Base-by-base conservation (phyloP, 345 rosid genomes). In the Hibiscus trionum region DNA sequence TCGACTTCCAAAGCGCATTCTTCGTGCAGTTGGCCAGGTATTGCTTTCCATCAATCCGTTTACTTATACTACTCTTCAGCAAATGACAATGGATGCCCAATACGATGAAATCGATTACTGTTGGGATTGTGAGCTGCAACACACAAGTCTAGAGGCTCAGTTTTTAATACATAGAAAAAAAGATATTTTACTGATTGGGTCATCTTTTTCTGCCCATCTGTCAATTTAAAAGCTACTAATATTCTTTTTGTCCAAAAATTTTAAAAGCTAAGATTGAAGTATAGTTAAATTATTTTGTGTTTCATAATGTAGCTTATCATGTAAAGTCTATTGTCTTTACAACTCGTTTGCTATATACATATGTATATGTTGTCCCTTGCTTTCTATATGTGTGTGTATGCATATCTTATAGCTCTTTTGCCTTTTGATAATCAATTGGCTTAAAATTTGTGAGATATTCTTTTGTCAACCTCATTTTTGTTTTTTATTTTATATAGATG, bases 11-110 rank as follows among this genome's bases (percentile, higher is more conserved):
- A 90, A 89, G 83, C 84, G 85, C 80, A 79, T 90, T 82, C 85
- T 92, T 70, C 88, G 84, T 66, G 93, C 97, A 21, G 93, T 83
- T 69, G 99, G 97, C 70, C 90, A 89, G 97, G 97, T 95, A 82
- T 74, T 59, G 77, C 73, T 69, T 60, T 16, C 37, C 33, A 61
- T 77, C 70, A 71, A 49, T 27, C 61, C n/a, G 3, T 37, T 75
- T 73, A 21, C 52, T 0, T 17, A 39, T 42, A 8, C 26, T 39
- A n/a, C 46, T 50, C 31, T 24, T 31, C 27, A 31, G 26, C 55
- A n/a, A 33, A n/a, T 50, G 78, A 29, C 27, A 67, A 50, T 29
- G 61, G 68, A 63, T 75, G 71, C 14, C 37, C 42, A 10, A 17
- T 70, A 1, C 50, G 29, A 9, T 70, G 55, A 44, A 37, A 37